These are phyloP conservation scores for Nymphaea colorata DNA, from an alignment of 164 flowering plant species.

Conservation along the genomic window DNA sequence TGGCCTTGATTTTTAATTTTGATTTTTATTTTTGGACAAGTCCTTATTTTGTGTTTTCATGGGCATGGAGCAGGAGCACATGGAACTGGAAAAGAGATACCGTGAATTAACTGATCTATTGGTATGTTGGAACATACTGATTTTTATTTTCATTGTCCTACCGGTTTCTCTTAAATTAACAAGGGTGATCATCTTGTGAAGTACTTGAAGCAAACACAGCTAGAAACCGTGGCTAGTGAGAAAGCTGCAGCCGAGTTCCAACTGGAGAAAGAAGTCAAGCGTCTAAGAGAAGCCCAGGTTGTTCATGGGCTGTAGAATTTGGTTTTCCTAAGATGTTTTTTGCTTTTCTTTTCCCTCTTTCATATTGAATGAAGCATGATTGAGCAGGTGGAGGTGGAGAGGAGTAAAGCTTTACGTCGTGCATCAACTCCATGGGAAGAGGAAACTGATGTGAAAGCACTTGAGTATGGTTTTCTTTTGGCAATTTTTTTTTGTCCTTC, in stretches of 20 bases:
- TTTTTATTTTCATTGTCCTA: too few species aligned
- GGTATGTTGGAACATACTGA: conserved; percentile 29
- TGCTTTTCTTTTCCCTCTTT: background rate
- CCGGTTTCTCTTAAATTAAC: too few species aligned
- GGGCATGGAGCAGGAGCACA: conserved; percentile 58
- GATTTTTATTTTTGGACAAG: too few species aligned
- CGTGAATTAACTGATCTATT: conserved; percentile 91
- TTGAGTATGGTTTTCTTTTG: conserved; percentile 51
- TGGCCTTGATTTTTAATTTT: too few species aligned
- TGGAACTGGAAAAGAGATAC: conserved; percentile 96
- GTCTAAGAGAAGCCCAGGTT: conserved; percentile 82
- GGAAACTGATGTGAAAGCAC: conserved; percentile 77
- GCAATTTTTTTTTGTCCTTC: too few species aligned
- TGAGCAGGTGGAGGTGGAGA: conserved; percentile 81
- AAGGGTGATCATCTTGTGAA: conserved; percentile 10
- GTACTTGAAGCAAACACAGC: conserved; percentile 98
- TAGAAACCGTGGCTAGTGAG: conserved; percentile 94
- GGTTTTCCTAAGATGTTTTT: background rate
- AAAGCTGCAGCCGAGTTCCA: conserved; percentile 98
- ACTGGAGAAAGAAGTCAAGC: conserved; percentile 85
- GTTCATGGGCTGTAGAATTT: conserved; percentile 5
- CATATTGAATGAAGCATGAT: background rate
- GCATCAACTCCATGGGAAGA: conserved; percentile 75
- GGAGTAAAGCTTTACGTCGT: conserved; percentile 65
- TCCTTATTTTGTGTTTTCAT: background rate